Percentiles rank a stretch among this genome's conserved stretches.
phyloP scores from a whole-genome alignment of 2,329 filamentous ascomycete species.

The Fusarium avenaceum region DNA sequence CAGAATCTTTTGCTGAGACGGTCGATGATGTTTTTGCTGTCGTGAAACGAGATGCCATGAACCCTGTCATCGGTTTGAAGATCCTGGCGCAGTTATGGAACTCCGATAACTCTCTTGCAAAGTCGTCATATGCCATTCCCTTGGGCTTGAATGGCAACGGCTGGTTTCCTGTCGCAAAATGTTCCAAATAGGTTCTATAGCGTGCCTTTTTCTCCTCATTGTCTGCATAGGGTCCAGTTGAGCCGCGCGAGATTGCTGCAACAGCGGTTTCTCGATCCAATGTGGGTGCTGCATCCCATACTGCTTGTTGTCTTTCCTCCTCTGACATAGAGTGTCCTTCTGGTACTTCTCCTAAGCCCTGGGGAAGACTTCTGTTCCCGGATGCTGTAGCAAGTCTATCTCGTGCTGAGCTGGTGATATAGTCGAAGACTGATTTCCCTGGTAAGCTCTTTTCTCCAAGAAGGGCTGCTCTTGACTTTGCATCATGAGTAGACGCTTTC shows the following conservation, averaged over 20 bases:
- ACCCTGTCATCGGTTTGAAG: constrained; percentile 90
- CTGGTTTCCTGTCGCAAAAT: constrained; percentile 66
- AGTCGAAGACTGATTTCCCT: constrained; percentile 96
- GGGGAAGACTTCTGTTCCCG: constrained; percentile 81
- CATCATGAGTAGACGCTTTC: constrained; percentile 80
- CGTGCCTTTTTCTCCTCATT: constrained; percentile 83
- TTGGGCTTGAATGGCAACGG: constrained; percentile 65
- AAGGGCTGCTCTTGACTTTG: constrained; percentile 80
- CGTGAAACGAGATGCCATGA: constrained; percentile 95
- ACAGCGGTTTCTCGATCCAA: constrained; percentile 76
- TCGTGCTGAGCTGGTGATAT: constrained; percentile 81
- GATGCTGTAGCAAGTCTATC: constrained; percentile 81
- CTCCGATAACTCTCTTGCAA: constrained; percentile 82
- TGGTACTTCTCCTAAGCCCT: constrained; percentile 80
- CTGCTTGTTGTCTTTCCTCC: constrained; percentile 70
- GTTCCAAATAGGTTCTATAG: constrained; percentile 85
- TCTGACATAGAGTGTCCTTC: constrained; percentile 72
- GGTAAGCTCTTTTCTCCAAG: constrained; percentile 83
- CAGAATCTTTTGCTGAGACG: constrained; percentile 38
- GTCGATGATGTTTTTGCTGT: constrained; percentile 68
- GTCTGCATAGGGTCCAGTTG: constrained; percentile 82
- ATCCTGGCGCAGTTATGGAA: constrained; percentile 76
- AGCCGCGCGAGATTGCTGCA: constrained; percentile 75
- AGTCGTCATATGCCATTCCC: constrained; percentile 74
- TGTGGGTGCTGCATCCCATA: constrained; percentile 71